These are phyloP conservation scores for Nothophaeocryptopus gaeumannii DNA, from an alignment of 2,329 filamentous ascomycete genomes.

Conservation along the genomic window DNA sequence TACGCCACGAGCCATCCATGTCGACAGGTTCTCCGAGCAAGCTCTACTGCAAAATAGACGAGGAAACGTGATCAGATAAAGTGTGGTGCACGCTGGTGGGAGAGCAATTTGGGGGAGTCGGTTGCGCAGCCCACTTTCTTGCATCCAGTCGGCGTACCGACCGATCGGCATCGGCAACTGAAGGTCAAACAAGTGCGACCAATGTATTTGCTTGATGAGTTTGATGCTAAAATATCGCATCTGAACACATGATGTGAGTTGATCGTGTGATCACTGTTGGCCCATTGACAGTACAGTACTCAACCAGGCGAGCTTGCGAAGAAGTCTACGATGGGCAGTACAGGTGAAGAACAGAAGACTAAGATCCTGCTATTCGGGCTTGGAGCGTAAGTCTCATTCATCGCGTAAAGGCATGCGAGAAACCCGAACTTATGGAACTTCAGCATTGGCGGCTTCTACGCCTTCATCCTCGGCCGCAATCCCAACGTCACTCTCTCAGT, in stretches of 20 bases:
- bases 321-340: constrained; percentile 1
- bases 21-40: background rate
- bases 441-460: constrained; percentile 59
- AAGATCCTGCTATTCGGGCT: constrained; percentile 53
- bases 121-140: too few species aligned
- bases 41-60: background rate
- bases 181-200: too few species aligned
- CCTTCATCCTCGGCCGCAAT: constrained; percentile 50
- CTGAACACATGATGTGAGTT: too few species aligned
- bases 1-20: background rate
- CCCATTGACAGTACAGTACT: too few species aligned
- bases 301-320: too few species aligned
- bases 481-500: constrained; percentile 43
- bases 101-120: too few species aligned
- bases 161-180: too few species aligned
- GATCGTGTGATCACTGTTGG: too few species aligned
- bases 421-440: background rate
- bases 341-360: constrained; percentile 8
- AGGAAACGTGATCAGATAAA: background rate
- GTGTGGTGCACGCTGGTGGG: too few species aligned
- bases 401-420: background rate
- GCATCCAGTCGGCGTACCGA: too few species aligned
- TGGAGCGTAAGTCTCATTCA: constrained; percentile 47
- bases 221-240: too few species aligned
- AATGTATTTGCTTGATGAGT: too few species aligned